Conservation (phyloP, 2,329 filamentous ascomycete genomes). For the Torrubiella hemipterigena region DNA sequence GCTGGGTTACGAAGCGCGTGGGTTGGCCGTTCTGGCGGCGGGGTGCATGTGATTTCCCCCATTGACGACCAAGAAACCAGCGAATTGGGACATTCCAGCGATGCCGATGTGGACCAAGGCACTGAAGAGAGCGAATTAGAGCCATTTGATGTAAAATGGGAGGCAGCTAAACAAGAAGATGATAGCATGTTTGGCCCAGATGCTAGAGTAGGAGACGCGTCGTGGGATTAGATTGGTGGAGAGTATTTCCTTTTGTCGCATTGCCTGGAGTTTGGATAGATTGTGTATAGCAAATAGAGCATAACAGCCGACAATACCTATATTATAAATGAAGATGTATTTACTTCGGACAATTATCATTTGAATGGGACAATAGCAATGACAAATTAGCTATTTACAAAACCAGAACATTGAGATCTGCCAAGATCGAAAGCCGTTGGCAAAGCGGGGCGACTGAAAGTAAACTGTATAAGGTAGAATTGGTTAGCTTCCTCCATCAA, state of each 20-base stretch:
- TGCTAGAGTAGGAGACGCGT: constrained; percentile 2
- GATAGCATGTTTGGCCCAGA: constrained; percentile 5
- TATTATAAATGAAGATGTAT: not conserved
- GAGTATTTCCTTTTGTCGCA: too few relatives aligned
- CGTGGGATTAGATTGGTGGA: constrained; percentile 3
- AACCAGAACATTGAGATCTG: too few relatives aligned
- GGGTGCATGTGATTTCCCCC: too few relatives aligned
- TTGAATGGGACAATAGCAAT: too few relatives aligned
- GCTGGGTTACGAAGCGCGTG: too few relatives aligned
- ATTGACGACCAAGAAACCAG: constrained; percentile 20
- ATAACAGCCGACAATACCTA: not conserved
- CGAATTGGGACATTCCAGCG: constrained; percentile 19
- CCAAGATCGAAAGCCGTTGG: too few relatives aligned
- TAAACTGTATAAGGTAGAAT: constrained; percentile 2
- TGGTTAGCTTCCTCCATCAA: not conserved
- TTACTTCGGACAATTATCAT: too few relatives aligned
- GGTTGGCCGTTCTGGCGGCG: too few relatives aligned
- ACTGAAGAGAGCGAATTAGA: constrained; percentile 22
- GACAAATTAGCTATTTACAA: too few relatives aligned
- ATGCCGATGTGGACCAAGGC: constrained; percentile 16
- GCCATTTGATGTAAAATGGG: constrained; percentile 12
- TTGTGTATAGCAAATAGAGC: too few relatives aligned
- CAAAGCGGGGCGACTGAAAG: not conserved
- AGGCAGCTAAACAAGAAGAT: constrained; percentile 5
- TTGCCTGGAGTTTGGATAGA: too few relatives aligned